Base-by-base conservation (phyloP, 1,284 basidiomycete species). In the Uromyces viciae-fabae region DNA sequence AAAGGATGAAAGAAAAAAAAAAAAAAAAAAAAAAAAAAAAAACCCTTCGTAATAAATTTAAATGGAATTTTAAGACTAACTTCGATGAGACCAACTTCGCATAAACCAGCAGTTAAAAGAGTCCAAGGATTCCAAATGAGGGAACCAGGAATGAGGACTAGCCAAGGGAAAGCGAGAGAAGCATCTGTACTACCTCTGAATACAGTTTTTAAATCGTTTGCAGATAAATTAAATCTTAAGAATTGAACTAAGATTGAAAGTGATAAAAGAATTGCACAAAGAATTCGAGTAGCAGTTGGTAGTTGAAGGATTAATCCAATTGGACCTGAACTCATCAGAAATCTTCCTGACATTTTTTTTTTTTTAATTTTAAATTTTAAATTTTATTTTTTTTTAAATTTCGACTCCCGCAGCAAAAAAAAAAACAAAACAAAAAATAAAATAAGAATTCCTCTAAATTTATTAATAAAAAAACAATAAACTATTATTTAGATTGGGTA, bases 121-220 rank as follows among this genome's bases (percentile, higher is more conserved):
- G 94, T 95, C 95, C 95, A 99, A 38, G 96, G 96, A 84, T 92
- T 92, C 87, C 92, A 94, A 66, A 94, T 86, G 84, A 92, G 92
- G 43, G 89, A 89, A 38, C 93, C 94, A 0, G 96, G 95, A 14
- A 94, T 89, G 76, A 98, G 88, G 17, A 93, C 91, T 83, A 98
- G 88, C 88, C 93, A 98, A 22, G 93, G 91, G 43, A 89, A 87
- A 82, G 84, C 87, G 33, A 87, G 83, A 4, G 84, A 85, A 85
- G 88, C 83, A 85, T 87, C 84, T 43, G 87, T 87, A 68, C 88
- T 85, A 62, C 87, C 88, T 81, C 88, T 88, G 58, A 83, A 56
- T 68, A 82, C 58, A 19, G 69, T 66, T 33, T 81, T 82, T 31
- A 82, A 54, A 71, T 84, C 83, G 22, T 17, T 75, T 38, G 25